phyloP scores from a whole-genome alignment of 495 filamentous ascomycete genomes.

The Pyrenopolyporus hunteri region DNA sequence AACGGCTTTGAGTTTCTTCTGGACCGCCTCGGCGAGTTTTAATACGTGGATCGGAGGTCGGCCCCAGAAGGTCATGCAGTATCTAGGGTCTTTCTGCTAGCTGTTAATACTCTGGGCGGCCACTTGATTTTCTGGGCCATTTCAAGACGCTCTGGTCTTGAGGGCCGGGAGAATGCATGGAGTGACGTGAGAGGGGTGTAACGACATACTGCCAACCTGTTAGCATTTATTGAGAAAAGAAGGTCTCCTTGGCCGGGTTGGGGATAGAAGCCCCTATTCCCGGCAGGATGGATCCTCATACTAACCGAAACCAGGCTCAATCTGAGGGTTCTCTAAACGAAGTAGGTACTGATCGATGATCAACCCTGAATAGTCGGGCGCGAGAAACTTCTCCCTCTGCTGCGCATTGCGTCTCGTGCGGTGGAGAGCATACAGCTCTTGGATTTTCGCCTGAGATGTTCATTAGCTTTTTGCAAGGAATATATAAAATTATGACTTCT shows the following conservation, averaged over 20 bases:
- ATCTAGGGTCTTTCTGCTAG: conserved; percentile 63
- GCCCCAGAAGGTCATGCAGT: conserved; percentile 88
- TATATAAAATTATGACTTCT: neutral
- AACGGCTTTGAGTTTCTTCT: conserved; percentile 64
- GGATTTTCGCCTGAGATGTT: conserved; percentile 64
- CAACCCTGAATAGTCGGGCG: conserved; percentile 70
- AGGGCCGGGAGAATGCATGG: neutral
- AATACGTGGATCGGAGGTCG: conserved; percentile 75
- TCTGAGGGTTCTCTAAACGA: conserved; percentile 63
- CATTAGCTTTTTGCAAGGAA: conserved; percentile 16
- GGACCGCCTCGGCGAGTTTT: conserved; percentile 69
- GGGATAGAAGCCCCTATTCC: neutral
- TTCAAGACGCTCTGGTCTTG: neutral
- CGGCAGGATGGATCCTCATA: conserved; percentile 8
- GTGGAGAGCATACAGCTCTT: conserved; percentile 73
- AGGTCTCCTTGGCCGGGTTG: neutral
- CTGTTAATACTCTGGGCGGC: conserved; percentile 4
- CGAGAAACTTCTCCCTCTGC: conserved; percentile 70
- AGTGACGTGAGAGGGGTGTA: neutral
- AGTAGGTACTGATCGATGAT: conserved; percentile 76
- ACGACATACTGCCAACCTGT: conserved; percentile 25
- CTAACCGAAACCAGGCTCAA: conserved; percentile 64
- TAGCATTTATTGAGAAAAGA: neutral
- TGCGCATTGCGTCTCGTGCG: conserved; percentile 73
- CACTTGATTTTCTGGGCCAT: conserved; percentile 2